A percentile compares a stretch with the other conserved stretches of the same genome.
phyloP scores from a whole-genome alignment of 1,284 basidiomycete genomes.

The Fomitiporia mediterranea region DNA sequence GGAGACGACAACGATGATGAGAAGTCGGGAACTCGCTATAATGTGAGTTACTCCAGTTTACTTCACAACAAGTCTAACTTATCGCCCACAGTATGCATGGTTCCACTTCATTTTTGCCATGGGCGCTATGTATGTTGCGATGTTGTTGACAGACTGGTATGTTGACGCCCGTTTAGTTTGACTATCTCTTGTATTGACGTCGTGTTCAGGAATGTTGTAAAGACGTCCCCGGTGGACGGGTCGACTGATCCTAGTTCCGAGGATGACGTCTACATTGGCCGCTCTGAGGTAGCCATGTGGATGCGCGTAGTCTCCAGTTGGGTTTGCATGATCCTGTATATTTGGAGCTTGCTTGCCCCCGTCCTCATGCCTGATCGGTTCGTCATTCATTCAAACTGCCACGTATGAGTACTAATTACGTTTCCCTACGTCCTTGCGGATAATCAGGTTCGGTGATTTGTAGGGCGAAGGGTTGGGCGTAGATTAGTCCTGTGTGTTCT shows the following conservation, averaged over 20 bases:
- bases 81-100: constrained; percentile 77
- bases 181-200: constrained; percentile 5
- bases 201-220: constrained; percentile 64
- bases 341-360: constrained; percentile 88
- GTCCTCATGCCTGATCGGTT: constrained; percentile 84
- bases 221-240: constrained; percentile 36
- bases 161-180: constrained; percentile 29
- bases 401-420: too few species aligned
- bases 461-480: constrained; percentile 1
- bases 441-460: constrained; percentile 16
- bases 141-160: constrained; percentile 98
- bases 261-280: constrained; percentile 89
- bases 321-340: constrained; percentile 87
- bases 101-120: constrained; percentile 98
- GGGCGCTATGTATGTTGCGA: constrained; percentile 96
- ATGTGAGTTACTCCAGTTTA: constrained; percentile 46
- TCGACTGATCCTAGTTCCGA: constrained; percentile 33
- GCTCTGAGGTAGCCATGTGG: constrained; percentile 98
- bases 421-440: neutral
- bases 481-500: neutral
- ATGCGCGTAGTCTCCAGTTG: constrained; percentile 96
- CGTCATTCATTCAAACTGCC: constrained; percentile 19
- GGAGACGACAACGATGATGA: constrained; percentile 89
- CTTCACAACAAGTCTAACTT: constrained; percentile 3
- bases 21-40: constrained; percentile 94